Evolutionary conservation across 2,329 filamentous ascomycete species (phyloP).

Genomic region (Microcyclosporella mali): DNA sequence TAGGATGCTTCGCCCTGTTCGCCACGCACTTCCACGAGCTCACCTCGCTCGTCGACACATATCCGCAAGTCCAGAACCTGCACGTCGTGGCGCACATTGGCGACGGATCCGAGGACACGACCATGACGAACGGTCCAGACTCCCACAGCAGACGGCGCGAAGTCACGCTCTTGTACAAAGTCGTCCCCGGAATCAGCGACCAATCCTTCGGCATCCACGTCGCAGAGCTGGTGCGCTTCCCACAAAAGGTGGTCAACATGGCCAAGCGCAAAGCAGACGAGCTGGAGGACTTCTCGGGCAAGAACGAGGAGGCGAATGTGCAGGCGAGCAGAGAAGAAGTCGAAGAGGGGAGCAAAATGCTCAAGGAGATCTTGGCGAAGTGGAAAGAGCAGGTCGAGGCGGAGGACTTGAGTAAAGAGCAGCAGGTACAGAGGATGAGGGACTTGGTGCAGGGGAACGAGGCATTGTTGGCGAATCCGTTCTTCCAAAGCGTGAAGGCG

Average conservation of each 20-base stretch:
- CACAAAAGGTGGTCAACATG: slow-evolving; percentile 96
- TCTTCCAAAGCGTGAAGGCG: slow-evolving; percentile 57
- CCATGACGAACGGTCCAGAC: slow-evolving; percentile 25
- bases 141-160: slow-evolving; percentile 59
- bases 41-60: slow-evolving; percentile 79
- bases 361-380: slow-evolving; percentile 74
- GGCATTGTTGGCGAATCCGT: slow-evolving; percentile 56
- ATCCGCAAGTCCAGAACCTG: slow-evolving; percentile 82
- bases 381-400: slow-evolving; percentile 67
- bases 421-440: slow-evolving; percentile 72
- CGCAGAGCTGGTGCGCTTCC: slow-evolving; percentile 91
- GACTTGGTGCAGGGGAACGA: slow-evolving; percentile 71
- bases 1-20: slow-evolving; percentile 89
- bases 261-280: slow-evolving; percentile 98
- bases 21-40: slow-evolving; percentile 98
- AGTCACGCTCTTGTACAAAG: slow-evolving; percentile 94
- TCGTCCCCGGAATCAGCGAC: slow-evolving; percentile 90
- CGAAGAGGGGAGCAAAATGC: slow-evolving; percentile 74
- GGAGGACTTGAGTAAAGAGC: slow-evolving; percentile 59
- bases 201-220: slow-evolving; percentile 98
- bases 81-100: slow-evolving; percentile 93
- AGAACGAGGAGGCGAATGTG: slow-evolving; percentile 50
- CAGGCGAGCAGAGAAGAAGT: slow-evolving; percentile 77
- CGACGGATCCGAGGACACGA: slow-evolving; percentile 43
- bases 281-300: slow-evolving; percentile 86